Base-by-base conservation (phyloP, 768 basidiomycete species). In the Termitomyces sp. region DNA sequence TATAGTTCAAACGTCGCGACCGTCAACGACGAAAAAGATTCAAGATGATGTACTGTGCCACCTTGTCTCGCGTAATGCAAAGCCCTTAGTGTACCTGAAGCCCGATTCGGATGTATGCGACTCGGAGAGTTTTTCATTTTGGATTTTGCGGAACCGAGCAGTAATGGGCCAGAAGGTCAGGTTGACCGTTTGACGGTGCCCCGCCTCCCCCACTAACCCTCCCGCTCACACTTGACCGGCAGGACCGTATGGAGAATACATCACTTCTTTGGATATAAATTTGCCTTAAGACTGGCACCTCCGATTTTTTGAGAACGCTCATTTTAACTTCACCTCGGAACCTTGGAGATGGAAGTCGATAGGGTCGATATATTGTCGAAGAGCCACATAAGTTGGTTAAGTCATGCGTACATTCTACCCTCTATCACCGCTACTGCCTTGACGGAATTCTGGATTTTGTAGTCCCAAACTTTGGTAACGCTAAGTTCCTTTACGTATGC, bases 61-160 rank as follows among this genome's bases (percentile, higher is more conserved):
- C 48, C 15, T n/a, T 26, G 48, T 22, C 35, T 49, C 35, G 6
- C n/a, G 48, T 9, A 26, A 12, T 24, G 43, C 26, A n/a, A n/a
- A 26, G 4, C 12, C 17, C 5, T n/a, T 26, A 22, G 14, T 24
- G 14, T 9, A 37, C 35, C 14, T n/a, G 35, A 37, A 26, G 17
- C 17, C 45, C 77, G 64, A 50, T 17, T 52, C 51, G 51, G 51
- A 30, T 32, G 15, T 43, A n/a, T 28, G 38, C 40, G 34, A 48
- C 32, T 48, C 37, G 41, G 41, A 40, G 17, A 14, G 42, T 34
- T 41, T 52, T 43, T 42, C 41, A 42, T 52, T 41, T 30, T 22
- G 24, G 28, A 12, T 37, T 22, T 38, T 19, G 17, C 21, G 42
- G 51, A 52, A 17, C 41, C 51, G 51, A 52, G 14, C 12, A 51